phyloP scores from a whole-genome alignment of 1,284 basidiomycete species.

The Tylopilus microsporus region DNA sequence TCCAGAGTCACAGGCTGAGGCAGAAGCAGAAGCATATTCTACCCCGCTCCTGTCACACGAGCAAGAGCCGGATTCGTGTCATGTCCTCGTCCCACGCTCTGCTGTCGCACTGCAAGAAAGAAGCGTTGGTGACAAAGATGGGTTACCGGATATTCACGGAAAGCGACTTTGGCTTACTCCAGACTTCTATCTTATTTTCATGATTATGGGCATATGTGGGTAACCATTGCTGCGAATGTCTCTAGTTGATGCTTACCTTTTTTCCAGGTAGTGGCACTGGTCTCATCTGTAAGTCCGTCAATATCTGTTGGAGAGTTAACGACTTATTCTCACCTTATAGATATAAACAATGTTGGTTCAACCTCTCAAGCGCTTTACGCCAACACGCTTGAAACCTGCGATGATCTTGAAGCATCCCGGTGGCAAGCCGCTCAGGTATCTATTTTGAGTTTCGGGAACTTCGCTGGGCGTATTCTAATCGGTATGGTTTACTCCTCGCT shows the following conservation, averaged over 20 bases:
- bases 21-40: constrained; percentile 16
- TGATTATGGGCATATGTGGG: too few species aligned
- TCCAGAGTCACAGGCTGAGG: constrained; percentile 18
- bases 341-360: constrained; percentile 93
- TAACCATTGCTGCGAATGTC: too few species aligned
- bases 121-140: too few species aligned
- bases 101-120: constrained; percentile 15
- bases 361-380: constrained; percentile 83
- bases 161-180: too few species aligned
- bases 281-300: too few species aligned
- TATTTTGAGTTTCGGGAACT: constrained; percentile 81
- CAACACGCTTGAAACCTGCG: constrained; percentile 58
- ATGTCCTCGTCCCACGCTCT: constrained; percentile 8
- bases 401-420: constrained; percentile 60
- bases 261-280: too few species aligned
- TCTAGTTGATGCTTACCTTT: too few species aligned
- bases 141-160: too few species aligned
- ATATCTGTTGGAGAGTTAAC: too few species aligned
- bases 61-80: constrained; percentile 7
- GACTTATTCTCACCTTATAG: too few species aligned
- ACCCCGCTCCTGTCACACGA: constrained; percentile 19
- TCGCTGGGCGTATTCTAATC: constrained; percentile 71
- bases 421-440: constrained; percentile 88
- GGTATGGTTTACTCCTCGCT: constrained; percentile 39
- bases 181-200: too few species aligned